These are phyloP conservation scores for Pholiota adiposa DNA, from an alignment of 1,284 basidiomycete species.

Conservation along the genomic window DNA sequence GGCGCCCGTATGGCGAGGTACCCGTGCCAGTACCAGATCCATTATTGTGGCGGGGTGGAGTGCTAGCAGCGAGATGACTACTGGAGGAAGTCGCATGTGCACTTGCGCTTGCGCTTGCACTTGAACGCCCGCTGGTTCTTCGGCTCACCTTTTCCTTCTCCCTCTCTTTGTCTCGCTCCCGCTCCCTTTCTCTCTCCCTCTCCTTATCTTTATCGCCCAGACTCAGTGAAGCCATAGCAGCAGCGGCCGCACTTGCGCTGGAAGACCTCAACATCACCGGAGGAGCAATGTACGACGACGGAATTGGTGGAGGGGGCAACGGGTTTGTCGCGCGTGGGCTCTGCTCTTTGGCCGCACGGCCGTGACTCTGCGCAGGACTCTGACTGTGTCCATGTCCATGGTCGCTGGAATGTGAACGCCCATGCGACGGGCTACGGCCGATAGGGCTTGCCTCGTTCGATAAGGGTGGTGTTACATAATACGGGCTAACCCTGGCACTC, in stretches of 20 bases:
- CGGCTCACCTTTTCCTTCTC: not conserved
- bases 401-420: not conserved
- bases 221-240: not conserved
- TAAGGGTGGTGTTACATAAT: not conserved
- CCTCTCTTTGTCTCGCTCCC: not conserved
- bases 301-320: conserved; percentile 1
- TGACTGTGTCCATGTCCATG: not conserved
- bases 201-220: not conserved
- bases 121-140: not conserved
- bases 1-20: conserved; percentile 15
- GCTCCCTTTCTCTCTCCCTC: not conserved
- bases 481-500: not conserved
- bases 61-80: not conserved
- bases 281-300: conserved; percentile 1
- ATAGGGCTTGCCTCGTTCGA: conserved; percentile 3
- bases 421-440: not conserved
- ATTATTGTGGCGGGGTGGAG: conserved; percentile 8
- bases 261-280: not conserved
- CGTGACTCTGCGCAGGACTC: not conserved
- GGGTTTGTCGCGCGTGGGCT: not conserved
- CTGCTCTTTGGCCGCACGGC: not conserved
- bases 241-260: not conserved
- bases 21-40: conserved; percentile 7
- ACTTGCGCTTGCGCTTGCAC: not conserved
- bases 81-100: not conserved